Conservation (phyloP, 1,284 basidiomycete genomes). For the Apiotrichum laibachii region DNA sequence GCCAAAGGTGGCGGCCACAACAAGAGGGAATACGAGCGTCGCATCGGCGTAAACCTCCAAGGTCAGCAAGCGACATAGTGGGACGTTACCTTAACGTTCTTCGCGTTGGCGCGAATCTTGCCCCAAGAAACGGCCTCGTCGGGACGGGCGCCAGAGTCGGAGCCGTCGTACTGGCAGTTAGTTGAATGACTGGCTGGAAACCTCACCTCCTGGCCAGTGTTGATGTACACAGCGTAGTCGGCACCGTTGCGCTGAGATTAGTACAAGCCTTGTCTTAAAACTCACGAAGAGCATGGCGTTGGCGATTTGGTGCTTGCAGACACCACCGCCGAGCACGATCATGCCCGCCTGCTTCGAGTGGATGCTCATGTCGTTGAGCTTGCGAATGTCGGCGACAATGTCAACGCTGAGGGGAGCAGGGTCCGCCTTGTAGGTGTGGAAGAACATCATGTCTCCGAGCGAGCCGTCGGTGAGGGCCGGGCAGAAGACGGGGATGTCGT, state of each 20-base stretch:
- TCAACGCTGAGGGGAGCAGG: conserved; percentile 81
- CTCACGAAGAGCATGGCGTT: conserved; percentile 97
- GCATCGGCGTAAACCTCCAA: conserved; percentile 61
- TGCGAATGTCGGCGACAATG: conserved; percentile 90
- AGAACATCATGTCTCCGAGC: conserved; percentile 98
- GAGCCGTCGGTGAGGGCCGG: conserved; percentile 97
- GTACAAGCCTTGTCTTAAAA: conserved; percentile 11
- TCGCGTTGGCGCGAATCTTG: conserved; percentile 87
- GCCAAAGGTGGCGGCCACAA: conserved; percentile 83
- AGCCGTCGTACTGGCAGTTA: conserved; percentile 73
- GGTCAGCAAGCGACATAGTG: conserved; percentile 1
- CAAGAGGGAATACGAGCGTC: conserved; percentile 82
- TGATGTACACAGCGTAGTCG: conserved; percentile 96
- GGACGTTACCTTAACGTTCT: conserved; percentile 77
- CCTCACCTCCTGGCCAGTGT: conserved; percentile 84
- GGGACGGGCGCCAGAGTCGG: conserved; percentile 93
- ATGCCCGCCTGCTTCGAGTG: conserved; percentile 92
- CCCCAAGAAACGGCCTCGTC: conserved; percentile 99
- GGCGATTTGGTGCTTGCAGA: conserved; percentile 99
- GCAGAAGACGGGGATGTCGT: conserved; percentile 97
- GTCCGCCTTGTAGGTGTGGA: conserved; percentile 85
- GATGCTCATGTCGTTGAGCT: conserved; percentile 85
- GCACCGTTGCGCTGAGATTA: conserved; percentile 73
- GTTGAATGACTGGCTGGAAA: not conserved
- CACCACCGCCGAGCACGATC: conserved; percentile 96